Evolutionary conservation across 306 rosid species (phyloP).

Genomic region (Parietaria judaica): DNA sequence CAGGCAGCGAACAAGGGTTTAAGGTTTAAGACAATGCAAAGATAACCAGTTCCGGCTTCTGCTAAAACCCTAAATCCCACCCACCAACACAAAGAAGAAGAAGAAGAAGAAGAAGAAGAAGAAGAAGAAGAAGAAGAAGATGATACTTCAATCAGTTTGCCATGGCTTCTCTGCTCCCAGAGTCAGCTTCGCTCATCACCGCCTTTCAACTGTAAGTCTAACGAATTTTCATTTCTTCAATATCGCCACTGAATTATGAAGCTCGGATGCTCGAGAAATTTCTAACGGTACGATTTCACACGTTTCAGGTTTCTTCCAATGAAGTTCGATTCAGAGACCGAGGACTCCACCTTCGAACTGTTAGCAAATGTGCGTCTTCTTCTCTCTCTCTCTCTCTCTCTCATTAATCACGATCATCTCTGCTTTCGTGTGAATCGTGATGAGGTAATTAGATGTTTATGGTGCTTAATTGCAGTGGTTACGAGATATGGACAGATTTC

Average conservation of each 20-base stretch:
- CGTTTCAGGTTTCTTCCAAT: constrained; percentile 12
- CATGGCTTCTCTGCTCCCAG: constrained; percentile 12
- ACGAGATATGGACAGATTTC: constrained; percentile 28
- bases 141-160: constrained; percentile 24
- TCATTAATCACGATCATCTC: no score
- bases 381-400: no score
- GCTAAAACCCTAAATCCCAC: constrained; percentile 20
- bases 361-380: constrained; percentile 13
- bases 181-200: neutral
- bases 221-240: neutral
- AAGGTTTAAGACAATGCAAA: constrained; percentile 14
- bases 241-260: neutral
- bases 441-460: neutral
- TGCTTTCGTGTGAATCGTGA: neutral
- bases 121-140: neutral
- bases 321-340: constrained; percentile 13
- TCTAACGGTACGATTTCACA: neutral
- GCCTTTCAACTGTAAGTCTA: constrained; percentile 13
- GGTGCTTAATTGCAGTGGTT: constrained; percentile 25
- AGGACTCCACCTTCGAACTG: neutral
- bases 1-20: neutral
- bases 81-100: neutral
- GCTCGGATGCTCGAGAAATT: neutral
- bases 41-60: neutral
- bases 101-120: neutral